A percentile compares a stretch with the other conserved stretches of the same genome.
Evolutionary conservation across 2,329 filamentous ascomycete species (phyloP).

Genomic region (Stagonosporopsis chrysanthemi): DNA sequence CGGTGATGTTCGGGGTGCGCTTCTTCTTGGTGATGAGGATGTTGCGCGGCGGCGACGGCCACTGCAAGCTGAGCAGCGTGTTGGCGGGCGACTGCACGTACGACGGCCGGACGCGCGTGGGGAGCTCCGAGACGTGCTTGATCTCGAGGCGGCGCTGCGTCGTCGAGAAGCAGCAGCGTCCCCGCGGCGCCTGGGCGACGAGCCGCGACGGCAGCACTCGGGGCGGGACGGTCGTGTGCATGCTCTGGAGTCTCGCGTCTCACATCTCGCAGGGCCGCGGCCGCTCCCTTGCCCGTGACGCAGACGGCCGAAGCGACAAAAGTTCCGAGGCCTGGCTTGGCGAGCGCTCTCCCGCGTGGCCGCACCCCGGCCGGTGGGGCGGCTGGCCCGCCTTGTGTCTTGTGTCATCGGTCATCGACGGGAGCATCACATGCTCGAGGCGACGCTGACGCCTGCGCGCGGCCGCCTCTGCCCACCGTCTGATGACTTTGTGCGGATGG

Average conservation of each 20-base stretch:
- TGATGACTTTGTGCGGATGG: no score
- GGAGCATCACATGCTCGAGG: no score
- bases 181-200: constrained; percentile 6
- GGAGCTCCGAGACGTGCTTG: constrained; percentile 43
- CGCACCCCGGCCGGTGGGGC: no score
- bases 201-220: constrained; percentile 32
- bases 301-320: not conserved
- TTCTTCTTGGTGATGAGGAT: constrained; percentile 74
- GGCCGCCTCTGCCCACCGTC: no score
- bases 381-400: no score
- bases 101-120: constrained; percentile 42
- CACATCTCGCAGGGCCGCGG: no score
- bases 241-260: no score
- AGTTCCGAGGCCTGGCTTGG: not conserved
- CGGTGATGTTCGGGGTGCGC: constrained; percentile 62
- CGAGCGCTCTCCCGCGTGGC: no score
- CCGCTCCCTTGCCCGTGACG: not conserved
- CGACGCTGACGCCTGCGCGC: no score
- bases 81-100: constrained; percentile 63
- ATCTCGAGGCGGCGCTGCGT: constrained; percentile 33
- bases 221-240: constrained; percentile 22
- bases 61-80: constrained; percentile 70
- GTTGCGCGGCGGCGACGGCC: constrained; percentile 73
- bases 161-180: constrained; percentile 34
- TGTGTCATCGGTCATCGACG: no score